Evolutionary conservation across 1,284 basidiomycete genomes (phyloP).

Genomic region (Fistulinella cinereoalba): DNA sequence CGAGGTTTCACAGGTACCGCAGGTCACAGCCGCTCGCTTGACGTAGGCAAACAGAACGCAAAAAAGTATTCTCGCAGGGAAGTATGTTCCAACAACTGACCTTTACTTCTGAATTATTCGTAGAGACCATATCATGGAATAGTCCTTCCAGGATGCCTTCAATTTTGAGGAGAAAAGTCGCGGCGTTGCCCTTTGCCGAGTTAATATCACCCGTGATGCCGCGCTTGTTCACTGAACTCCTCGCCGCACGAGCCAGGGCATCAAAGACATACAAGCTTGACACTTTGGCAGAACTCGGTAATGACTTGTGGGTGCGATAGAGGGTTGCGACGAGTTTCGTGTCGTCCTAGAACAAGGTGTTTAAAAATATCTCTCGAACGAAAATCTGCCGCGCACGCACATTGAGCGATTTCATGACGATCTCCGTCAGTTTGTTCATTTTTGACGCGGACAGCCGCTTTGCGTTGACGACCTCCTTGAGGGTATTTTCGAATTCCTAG

Average conservation of each 20-base stretch:
- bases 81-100: conserved; percentile 54
- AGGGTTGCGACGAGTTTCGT: conserved; percentile 81
- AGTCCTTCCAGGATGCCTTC: conserved; percentile 83
- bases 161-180: conserved; percentile 81
- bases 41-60: conserved; percentile 6
- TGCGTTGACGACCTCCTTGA: conserved; percentile 76
- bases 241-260: conserved; percentile 82
- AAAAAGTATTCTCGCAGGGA: conserved; percentile 8
- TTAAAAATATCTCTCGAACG: conserved; percentile 5
- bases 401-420: conserved; percentile 70
- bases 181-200: conserved; percentile 64
- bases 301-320: conserved; percentile 79
- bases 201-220: conserved; percentile 54
- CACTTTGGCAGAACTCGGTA: conserved; percentile 66
- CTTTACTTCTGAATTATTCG: conserved; percentile 69
- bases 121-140: conserved; percentile 73
- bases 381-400: conserved; percentile 41
- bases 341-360: conserved; percentile 55
- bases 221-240: conserved; percentile 63
- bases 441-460: conserved; percentile 84
- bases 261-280: conserved; percentile 89
- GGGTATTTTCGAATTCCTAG: conserved; percentile 75
- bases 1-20: conserved; percentile 1
- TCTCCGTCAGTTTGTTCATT: conserved; percentile 71
- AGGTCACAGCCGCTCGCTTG: conserved; percentile 4